Base-by-base conservation (phyloP, 2,329 filamentous ascomycete genomes). In the Lasiodiplodia hormozganensis region DNA sequence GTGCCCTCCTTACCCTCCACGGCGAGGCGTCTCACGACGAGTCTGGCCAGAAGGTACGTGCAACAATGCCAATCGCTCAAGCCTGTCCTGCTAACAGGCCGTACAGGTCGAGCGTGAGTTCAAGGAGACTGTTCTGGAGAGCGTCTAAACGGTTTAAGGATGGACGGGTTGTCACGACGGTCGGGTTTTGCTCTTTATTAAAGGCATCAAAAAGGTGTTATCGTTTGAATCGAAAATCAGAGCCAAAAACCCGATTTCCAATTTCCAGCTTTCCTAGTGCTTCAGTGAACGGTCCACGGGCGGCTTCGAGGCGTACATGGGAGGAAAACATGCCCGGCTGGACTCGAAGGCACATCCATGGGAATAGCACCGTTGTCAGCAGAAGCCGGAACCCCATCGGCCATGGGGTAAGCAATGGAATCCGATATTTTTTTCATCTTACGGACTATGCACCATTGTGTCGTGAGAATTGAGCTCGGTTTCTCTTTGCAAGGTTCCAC, bases 21-120 rank as follows among this genome's bases (percentile, higher is more conserved):
- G 96, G 96, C 85, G 96, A 99, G 89, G 96, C 94, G 72, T 91
- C 89, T 80, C 94, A 93, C 78, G 94, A 98, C 82, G 96, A 99
- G 86, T 90, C 94, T 82, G 96, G 96, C 79, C 93, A 97, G 86
- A 98, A 97, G 93, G 93, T 96, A 74, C 31, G 65, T n/a, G 12
- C 8, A 16, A 21, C 18, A 21, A 31, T n/a, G 16, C 18, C 16
- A 5, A 14, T 10, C 23, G 28, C 6, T 14, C 11, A 18, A 12
- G n/a, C 57, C 34, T 31, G 31, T 18, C 34, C 28, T 40, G 38
- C 60, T 67, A 68, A 64, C 53, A 31, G n/a, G 47, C 40, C 52
- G 10, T 18, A 12, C 69, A 78, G 77, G 79, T 85, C 76, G 96
- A 98, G 90, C 88, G 94, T 81, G 95, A 99, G 86, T 99, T 98